These are phyloP conservation scores for Xylariaceae sp. DNA, from an alignment of 2,329 filamentous ascomycete genomes.

Conservation along the genomic window DNA sequence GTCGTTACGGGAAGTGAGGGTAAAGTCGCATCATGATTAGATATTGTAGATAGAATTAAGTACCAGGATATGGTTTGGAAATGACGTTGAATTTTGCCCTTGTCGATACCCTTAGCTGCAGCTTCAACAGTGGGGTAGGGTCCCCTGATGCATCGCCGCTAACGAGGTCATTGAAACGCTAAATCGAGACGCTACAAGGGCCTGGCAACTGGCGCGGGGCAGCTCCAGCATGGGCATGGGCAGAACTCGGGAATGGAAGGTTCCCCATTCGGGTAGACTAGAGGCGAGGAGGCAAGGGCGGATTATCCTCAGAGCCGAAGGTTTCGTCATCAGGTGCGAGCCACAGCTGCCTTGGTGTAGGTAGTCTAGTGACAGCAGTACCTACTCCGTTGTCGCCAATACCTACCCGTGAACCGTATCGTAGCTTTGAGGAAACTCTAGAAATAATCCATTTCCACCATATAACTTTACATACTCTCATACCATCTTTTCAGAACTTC, in stretches of 20 bases:
- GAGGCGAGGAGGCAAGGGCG: neutral
- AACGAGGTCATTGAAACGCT: neutral
- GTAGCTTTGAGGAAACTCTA: conserved; percentile 4
- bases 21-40: conserved; percentile 3
- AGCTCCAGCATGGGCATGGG: conserved; percentile 4
- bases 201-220: conserved; percentile 9
- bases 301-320: conserved; percentile 26
- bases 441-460: neutral
- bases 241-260: neutral
- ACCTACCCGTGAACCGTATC: neutral
- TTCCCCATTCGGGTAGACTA: neutral
- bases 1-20: neutral
- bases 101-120: conserved; percentile 29
- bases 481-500: neutral
- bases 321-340: conserved; percentile 28
- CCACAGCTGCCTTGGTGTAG: conserved; percentile 23
- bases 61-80: conserved; percentile 10
- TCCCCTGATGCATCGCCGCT: neutral
- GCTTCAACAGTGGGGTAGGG: conserved; percentile 15
- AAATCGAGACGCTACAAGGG: neutral
- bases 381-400: conserved; percentile 6
- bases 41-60: neutral
- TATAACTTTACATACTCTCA: too few relatives aligned
- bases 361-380: too few relatives aligned
- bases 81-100: conserved; percentile 42